Evolutionary conservation across 495 filamentous ascomycete species (phyloP).

Genomic region (Astrocystis sublimbata): DNA sequence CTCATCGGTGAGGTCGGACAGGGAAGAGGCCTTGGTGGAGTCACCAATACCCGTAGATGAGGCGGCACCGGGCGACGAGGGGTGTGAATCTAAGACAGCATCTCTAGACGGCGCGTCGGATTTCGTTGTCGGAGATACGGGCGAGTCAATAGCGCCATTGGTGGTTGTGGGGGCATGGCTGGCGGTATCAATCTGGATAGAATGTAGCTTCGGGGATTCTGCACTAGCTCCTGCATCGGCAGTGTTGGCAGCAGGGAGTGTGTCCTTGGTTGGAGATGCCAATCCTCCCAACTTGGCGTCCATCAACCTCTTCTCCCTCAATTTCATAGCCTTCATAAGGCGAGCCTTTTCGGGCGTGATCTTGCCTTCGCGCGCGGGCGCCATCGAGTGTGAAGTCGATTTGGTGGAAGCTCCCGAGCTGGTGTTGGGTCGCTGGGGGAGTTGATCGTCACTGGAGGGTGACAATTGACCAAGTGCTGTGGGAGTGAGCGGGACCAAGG

Average conservation of each 20-base stretch:
- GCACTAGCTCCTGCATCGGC: constrained; percentile 26
- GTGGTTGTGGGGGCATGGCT: constrained; percentile 35
- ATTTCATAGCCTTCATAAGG: constrained; percentile 89
- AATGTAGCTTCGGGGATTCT: constrained; percentile 19
- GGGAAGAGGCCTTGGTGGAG: constrained; percentile 56
- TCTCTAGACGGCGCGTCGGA: constrained; percentile 40
- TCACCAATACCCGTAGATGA: constrained; percentile 50
- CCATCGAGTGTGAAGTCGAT: constrained; percentile 40
- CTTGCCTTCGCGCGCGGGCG: constrained; percentile 52
- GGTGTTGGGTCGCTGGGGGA: constrained; percentile 46
- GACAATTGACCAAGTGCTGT: constrained; percentile 30
- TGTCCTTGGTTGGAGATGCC: constrained; percentile 12
- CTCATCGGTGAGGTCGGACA: constrained; percentile 57
- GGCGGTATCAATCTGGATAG: constrained; percentile 18
- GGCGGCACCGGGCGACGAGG: constrained; percentile 47
- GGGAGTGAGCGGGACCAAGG: constrained; percentile 23
- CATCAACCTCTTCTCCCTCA: constrained; percentile 76
- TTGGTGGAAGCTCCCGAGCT: constrained; percentile 55
- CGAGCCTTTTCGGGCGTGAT: constrained; percentile 88
- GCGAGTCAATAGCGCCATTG: constrained; percentile 42
- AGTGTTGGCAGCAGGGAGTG: constrained; percentile 14
- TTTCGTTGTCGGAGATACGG: constrained; percentile 27
- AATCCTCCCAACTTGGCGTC: constrained; percentile 32
- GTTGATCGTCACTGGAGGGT: constrained; percentile 36
- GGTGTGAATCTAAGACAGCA: constrained; percentile 49